Evolutionary conservation across 495 filamentous ascomycete genomes (phyloP), one percentile per base, ranked within the genome.

Genomic region (Neurospora sp.): DNA sequence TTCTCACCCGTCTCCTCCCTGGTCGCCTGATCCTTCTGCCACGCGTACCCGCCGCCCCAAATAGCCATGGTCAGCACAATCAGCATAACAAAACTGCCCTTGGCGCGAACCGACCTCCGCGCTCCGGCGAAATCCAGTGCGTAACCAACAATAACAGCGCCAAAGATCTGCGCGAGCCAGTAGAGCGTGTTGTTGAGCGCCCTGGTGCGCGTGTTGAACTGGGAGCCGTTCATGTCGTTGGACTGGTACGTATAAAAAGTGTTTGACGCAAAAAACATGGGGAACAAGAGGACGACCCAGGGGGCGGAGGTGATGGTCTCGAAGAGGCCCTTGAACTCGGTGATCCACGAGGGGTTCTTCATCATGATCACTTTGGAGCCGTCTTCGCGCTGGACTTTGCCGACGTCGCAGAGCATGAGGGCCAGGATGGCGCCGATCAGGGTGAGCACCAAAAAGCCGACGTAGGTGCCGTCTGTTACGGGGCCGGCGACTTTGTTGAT

Each of bases 371-470:
- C 88, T 46, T 88, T 88, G 74, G 72, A 76, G n/a, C 94, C 93
- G 80, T 97, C 94, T 12, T 88, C 85, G 74, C 95, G 93, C 76
- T 92, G 85, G 75, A 98, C 87, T 70, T 91, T 85, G 74, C 91
- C 89, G 72, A 93, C 92, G 77, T 96, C 89, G 73, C 89, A 89
- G n/a, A 98, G 87, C 72, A 85, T 83, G 77, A 92, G 89, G 23
- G 92, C 89, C 2, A 97, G 86, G 42, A 87, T 74, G 71, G 93
- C 94, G 71, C 95, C 95, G 66, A 86, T 44, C 18, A 91, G 38
- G 89, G 96, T 97, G 71, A 97, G 89, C 72, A 97, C 89, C 69
- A 97, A 88, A 86, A 98, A 97, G 69, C 91, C 95, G 72, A 95
- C 87, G 78, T 97, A 98, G 69, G 95, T 98, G 70, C 94, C 94